Base-by-base conservation (phyloP, 2,329 filamentous ascomycete species). In the Leptographium wingfieldii region DNA sequence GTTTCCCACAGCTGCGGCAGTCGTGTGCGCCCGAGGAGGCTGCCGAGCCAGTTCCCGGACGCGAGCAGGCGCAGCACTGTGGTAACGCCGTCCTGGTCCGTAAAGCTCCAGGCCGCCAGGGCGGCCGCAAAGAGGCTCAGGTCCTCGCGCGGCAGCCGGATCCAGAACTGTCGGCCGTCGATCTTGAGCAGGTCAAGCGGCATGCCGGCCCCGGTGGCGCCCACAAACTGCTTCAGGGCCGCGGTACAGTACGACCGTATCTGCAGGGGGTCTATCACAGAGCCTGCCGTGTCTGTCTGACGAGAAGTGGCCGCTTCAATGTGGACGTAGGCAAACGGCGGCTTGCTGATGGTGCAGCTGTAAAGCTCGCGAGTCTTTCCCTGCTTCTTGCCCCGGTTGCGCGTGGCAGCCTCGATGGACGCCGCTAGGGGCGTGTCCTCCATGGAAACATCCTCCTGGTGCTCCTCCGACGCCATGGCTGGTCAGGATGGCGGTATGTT, bases 171-270 rank as follows among this genome's bases (percentile, higher is more conserved):
- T 6, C 68, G 66, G 1, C 73, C 76, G 3, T 81, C 72, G 0
- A 85, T 73, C 65, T 84, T 82, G 40, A 92, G 77, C 25, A 92
- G 82, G 67, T 92, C 89, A 60, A 91, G 68, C 1, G 84, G 74
- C 3, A 92, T 84, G 12, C 82, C 83, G 2, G 78, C 73, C 12
- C 89, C 89, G 0, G 82, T 84, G 22, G 82, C 72, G 25, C 89
- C 89, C 1, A 92, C 80, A 66, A 88, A 91, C 63, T 87, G 81
- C 1, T 75, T 76, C 9, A 92, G 73, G 0, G 87, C 84, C 1
- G 79, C 71, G 2, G 80, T 81, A 65, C 87, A 80, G 67, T 87
- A 84, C 0, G 82, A 75, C 40, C 81, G 82, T 22, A 80, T 76
- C 46, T 84, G 84, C 3, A 90, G 73, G 3, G 77, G 73, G 70